Evolutionary conservation across 352 stramenopile species (phyloP).

Genomic region (Phytophthora litchii): DNA sequence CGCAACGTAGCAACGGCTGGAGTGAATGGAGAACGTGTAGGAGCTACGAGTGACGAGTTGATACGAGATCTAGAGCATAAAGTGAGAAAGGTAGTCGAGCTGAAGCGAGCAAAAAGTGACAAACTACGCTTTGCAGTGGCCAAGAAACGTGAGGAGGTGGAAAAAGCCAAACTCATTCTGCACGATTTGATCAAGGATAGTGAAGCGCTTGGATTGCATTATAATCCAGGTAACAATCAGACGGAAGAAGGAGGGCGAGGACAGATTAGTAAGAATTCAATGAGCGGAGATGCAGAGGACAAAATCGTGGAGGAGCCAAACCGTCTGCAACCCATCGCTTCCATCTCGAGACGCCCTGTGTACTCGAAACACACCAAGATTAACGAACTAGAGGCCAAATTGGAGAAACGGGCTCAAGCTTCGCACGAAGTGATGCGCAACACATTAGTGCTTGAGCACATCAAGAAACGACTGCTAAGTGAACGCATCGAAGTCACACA

Average conservation of each 20-base stretch:
- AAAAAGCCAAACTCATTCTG: slow-evolving; percentile 62
- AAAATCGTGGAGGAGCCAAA: slow-evolving; percentile 54
- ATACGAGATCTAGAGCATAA: slow-evolving; percentile 79
- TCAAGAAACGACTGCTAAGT: slow-evolving; percentile 70
- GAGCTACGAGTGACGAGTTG: slow-evolving; percentile 72
- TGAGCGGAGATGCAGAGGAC: slow-evolving; percentile 1
- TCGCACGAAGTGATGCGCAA: slow-evolving; percentile 64
- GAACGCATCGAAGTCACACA: slow-evolving; percentile 59
- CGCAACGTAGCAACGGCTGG: not conserved
- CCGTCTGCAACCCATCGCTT: slow-evolving; percentile 71
- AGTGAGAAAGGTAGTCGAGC: slow-evolving; percentile 80
- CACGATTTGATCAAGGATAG: slow-evolving; percentile 84
- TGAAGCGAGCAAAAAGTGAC: slow-evolving; percentile 80
- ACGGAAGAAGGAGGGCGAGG: slow-evolving; percentile 16
- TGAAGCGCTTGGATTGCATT: slow-evolving; percentile 68
- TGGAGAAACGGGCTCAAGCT: slow-evolving; percentile 66
- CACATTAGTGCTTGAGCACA: slow-evolving; percentile 79
- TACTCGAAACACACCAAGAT: slow-evolving; percentile 90
- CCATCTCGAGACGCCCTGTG: slow-evolving; percentile 75
- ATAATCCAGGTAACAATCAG: slow-evolving; percentile 39
- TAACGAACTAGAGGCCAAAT: slow-evolving; percentile 63
- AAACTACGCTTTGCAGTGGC: slow-evolving; percentile 66
- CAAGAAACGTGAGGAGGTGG: slow-evolving; percentile 75
- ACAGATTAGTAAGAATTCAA: not conserved
- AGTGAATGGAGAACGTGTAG: slow-evolving; percentile 50